Conservation (phyloP, 495 filamentous ascomycete species). For the Hyaloscypha bicolor region DNA sequence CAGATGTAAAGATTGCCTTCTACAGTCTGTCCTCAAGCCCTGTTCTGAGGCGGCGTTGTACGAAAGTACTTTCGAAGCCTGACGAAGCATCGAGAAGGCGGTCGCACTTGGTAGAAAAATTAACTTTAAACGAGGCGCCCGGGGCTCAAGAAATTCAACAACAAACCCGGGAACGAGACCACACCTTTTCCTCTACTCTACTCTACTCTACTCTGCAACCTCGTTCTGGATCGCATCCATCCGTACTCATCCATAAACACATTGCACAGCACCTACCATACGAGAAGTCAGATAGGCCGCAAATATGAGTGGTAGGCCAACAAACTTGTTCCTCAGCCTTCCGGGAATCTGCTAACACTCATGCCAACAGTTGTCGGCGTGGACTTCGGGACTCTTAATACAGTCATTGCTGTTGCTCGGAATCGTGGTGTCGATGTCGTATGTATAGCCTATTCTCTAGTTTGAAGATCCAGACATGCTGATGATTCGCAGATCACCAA, state of each 20-base stretch:
- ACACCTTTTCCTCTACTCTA: not conserved
- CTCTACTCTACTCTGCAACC: not conserved
- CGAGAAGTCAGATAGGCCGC: conserved; percentile 4
- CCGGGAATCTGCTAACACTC: conserved; percentile 16
- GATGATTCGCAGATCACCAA: conserved; percentile 77
- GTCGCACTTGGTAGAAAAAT: conserved; percentile 1
- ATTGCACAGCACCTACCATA: not conserved
- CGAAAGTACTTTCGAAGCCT: conserved; percentile 1
- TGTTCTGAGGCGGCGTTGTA: not conserved
- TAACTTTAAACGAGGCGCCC: not conserved
- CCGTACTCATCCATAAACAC: not conserved
- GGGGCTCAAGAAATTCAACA: not conserved
- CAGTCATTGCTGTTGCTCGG: conserved; percentile 93
- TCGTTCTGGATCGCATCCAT: not conserved
- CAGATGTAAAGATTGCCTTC: not conserved
- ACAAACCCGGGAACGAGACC: not conserved
- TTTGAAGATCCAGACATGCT: conserved; percentile 20
- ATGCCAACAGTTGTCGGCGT: conserved; percentile 57
- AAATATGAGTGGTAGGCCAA: conserved; percentile 32
- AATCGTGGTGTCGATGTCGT: conserved; percentile 99
- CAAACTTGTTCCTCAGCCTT: conserved; percentile 9
- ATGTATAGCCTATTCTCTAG: conserved; percentile 49
- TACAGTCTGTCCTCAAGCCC: not conserved
- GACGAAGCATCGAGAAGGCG: conserved; percentile 8
- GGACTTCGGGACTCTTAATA: conserved; percentile 97